A percentile compares a stretch with the other conserved stretches of the same genome.
Evolutionary conservation across 768 basidiomycete species (phyloP).

Genomic region (Termitomyces sp.): DNA sequence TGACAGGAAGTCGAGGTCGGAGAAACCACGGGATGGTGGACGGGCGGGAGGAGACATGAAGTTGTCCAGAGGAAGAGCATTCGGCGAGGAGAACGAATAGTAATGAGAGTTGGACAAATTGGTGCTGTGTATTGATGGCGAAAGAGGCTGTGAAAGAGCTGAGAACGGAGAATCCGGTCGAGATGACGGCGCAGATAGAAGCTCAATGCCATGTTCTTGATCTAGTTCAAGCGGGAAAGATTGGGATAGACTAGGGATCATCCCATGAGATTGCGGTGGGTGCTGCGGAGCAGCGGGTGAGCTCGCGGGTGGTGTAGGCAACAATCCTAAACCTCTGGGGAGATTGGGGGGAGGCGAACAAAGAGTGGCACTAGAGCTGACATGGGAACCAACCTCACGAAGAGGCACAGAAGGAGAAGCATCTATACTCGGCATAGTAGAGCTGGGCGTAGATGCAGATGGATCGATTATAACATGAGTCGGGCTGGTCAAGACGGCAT

Average conservation of each 20-base stretch:
- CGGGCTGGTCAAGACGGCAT: conserved; percentile 39
- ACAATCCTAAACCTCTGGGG: conserved; percentile 1
- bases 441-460: conserved; percentile 20
- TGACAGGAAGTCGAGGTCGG: conserved; percentile 19
- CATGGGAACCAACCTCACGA: conserved; percentile 8
- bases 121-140: conserved; percentile 6
- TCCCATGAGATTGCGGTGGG: conserved; percentile 15
- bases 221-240: conserved; percentile 38
- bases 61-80: conserved; percentile 1
- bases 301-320: conserved; percentile 11
- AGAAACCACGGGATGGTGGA: conserved; percentile 12
- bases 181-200: conserved; percentile 40
- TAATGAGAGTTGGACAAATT: conserved; percentile 9
- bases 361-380: conserved; percentile 13
- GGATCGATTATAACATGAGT: conserved; percentile 42
- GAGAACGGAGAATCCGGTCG: conserved; percentile 37
- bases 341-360: conserved; percentile 11
- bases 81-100: conserved; percentile 17
- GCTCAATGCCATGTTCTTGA: conserved; percentile 36
- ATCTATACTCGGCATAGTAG: conserved; percentile 19
- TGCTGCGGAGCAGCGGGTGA: conserved; percentile 7
- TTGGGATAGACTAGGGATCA: conserved; percentile 37
- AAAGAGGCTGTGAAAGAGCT: conserved; percentile 16
- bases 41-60: conserved; percentile 5
- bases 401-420: conserved; percentile 15